Conservation (phyloP, 75 land plant genomes). For the Picea glauca region DNA sequence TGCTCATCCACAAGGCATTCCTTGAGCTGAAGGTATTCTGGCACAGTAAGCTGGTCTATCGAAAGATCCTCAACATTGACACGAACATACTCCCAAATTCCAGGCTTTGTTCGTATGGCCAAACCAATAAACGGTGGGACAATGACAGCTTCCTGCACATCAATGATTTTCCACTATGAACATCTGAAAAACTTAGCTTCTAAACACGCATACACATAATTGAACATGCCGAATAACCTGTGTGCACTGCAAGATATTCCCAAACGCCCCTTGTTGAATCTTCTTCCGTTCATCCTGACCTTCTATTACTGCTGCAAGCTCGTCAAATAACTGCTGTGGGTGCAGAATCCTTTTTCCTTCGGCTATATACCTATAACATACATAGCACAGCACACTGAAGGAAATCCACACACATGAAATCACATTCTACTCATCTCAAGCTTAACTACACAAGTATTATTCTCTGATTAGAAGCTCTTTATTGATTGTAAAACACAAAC, state of each 20-base stretch:
- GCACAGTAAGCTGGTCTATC: slow-evolving; percentile 44
- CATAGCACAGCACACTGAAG: background rate
- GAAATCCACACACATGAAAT: too few relatives aligned
- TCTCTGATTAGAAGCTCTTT: too few relatives aligned
- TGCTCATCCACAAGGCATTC: slow-evolving; percentile 65
- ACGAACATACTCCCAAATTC: slow-evolving; percentile 80
- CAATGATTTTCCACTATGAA: background rate
- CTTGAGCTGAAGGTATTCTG: slow-evolving; percentile 78
- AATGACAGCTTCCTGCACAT: slow-evolving; percentile 79
- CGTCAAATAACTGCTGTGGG: slow-evolving; percentile 45
- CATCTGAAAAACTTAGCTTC: too few relatives aligned
- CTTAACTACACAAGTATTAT: too few relatives aligned
- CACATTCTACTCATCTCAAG: too few relatives aligned
- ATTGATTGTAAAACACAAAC: too few relatives aligned
- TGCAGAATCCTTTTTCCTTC: slow-evolving; percentile 66
- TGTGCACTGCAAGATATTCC: slow-evolving; percentile 54
- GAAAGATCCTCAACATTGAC: slow-evolving; percentile 68
- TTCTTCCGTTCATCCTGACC: slow-evolving; percentile 30
- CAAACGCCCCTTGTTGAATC: slow-evolving; percentile 63
- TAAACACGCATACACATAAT: background rate
- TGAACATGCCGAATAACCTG: slow-evolving; percentile 43
- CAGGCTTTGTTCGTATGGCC: slow-evolving; percentile 80
- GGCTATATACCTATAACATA: slow-evolving; percentile 43
- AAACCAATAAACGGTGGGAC: slow-evolving; percentile 81
- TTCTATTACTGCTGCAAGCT: slow-evolving; percentile 48